Conservation (phyloP, 2,329 filamentous ascomycete species). For the Epichloe typhina region DNA sequence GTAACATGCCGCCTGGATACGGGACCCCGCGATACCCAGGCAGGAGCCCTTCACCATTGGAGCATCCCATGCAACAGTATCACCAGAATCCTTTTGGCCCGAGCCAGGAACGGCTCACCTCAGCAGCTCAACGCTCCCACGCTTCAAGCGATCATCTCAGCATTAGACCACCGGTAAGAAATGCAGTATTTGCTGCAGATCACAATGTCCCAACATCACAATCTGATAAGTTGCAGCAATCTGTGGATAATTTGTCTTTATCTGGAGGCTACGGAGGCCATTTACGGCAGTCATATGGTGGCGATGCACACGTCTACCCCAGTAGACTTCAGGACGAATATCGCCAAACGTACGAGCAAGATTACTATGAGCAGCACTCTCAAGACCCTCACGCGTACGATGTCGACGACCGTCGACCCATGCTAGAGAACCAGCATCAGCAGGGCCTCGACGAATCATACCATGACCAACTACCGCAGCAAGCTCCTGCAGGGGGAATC, state of each 20-base stretch:
- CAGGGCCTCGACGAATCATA: constrained; percentile 30
- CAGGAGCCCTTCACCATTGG: constrained; percentile 1
- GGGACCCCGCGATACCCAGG: not conserved
- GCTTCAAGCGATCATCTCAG: constrained; percentile 65
- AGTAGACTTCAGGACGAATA: constrained; percentile 57
- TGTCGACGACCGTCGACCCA: constrained; percentile 60
- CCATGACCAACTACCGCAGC: constrained; percentile 10
- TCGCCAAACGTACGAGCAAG: constrained; percentile 25
- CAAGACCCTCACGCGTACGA: constrained; percentile 46
- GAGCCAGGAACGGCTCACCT: constrained; percentile 26
- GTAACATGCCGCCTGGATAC: not conserved
- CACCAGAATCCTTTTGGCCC: constrained; percentile 1
- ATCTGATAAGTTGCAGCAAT: constrained; percentile 27
- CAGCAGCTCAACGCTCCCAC: constrained; percentile 24
- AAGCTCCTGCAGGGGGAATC: constrained; percentile 35
- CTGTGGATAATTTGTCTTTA: constrained; percentile 32
- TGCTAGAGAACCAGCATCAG: constrained; percentile 51
- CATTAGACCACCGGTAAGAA: constrained; percentile 63
- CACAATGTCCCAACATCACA: not conserved
- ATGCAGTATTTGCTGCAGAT: constrained; percentile 17
- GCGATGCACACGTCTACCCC: constrained; percentile 25
- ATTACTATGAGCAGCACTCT: constrained; percentile 33
- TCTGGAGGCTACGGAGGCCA: constrained; percentile 31
- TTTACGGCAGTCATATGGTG: constrained; percentile 32
- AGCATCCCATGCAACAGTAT: constrained; percentile 4